Base-by-base conservation (phyloP, 768 basidiomycete species). In the Lactarius sanguifluus region DNA sequence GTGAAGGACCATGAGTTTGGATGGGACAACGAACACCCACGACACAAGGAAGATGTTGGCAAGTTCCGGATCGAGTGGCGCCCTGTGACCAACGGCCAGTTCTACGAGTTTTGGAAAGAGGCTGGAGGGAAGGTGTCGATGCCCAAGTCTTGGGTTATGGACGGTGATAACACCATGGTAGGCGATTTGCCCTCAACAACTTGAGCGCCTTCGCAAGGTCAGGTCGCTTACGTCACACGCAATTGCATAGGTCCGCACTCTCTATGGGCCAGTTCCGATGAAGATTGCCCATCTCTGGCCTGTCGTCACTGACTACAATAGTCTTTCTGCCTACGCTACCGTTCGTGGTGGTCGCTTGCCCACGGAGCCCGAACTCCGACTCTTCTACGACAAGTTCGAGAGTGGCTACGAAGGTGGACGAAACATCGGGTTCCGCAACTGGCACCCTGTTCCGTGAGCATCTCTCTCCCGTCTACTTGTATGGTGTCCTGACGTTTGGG, bases 1-100 rank as follows among this genome's bases (percentile, higher is more conserved):
- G 75, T 83, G 54, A 74, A 77, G 20, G 77, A 76, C 9, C 89
- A 96, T 72, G 85, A 88, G 64, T 94, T 92, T 76, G 94, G 95
- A 0, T 95, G 96, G 97, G 97, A 99, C 75, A 95, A 94, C 71
- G 97, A 99, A 77, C 81, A 88, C 70, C 93, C 95, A 2, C 79
- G 80, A 69, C 79, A 87, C 28, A 73, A 72, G 16, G 84, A 88
- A n/a, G 69, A 81, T 0, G 87, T 97, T 38, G 79, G 77, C 47
- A 66, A 83, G 68, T 95, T 98, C 80, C 82, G 80, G 71, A 89
- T 97, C 47, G 89, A 90, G 50, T 90, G 91, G 83, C 80, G 93
- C 67, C 94, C 94, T 1, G 81, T 99, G 41, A 93, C 89, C 63
- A 99, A 98, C 69, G 88, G 87, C 12, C 87, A 99, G 72, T 97